Percentiles rank a stretch among this genome's conserved stretches.
phyloP scores from a whole-genome alignment of 228 moss, liverwort and hornwort genomes.

The Sphagnum fallax region DNA sequence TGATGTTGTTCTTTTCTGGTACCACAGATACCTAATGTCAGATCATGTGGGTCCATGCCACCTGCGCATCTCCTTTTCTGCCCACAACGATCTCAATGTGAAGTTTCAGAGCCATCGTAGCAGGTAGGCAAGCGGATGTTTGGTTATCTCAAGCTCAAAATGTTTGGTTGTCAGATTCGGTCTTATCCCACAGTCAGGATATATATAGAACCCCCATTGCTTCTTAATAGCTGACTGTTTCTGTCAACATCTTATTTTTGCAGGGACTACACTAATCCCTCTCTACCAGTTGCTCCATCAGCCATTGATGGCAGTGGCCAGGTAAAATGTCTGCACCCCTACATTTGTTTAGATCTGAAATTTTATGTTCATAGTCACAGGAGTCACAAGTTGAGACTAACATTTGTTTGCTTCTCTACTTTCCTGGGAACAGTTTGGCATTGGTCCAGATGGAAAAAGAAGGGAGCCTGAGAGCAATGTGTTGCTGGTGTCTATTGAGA shows the following conservation, averaged over 20 bases:
- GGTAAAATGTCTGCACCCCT: slow-evolving; percentile 23
- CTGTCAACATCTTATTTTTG: neutral
- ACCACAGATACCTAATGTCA: slow-evolving; percentile 74
- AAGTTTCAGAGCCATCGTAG: slow-evolving; percentile 99
- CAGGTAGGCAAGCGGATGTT: slow-evolving; percentile 37
- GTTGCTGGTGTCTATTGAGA: slow-evolving; percentile 88
- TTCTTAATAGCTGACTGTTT: neutral
- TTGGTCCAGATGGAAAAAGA: slow-evolving; percentile 94
- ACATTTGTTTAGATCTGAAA: neutral
- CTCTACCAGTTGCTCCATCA: slow-evolving; percentile 93
- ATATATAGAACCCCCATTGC: neutral
- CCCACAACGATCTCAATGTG: slow-evolving; percentile 96
- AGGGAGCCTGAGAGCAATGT: slow-evolving; percentile 99
- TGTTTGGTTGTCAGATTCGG: neutral
- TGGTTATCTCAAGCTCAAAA: too few species aligned
- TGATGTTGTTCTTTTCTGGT: neutral
- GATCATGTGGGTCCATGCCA: slow-evolving; percentile 96
- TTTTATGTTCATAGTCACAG: neutral
- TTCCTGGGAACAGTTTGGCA: slow-evolving; percentile 58
- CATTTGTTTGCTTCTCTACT: neutral
- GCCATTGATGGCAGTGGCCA: slow-evolving; percentile 94
- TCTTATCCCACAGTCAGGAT: neutral
- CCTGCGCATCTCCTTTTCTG: slow-evolving; percentile 94
- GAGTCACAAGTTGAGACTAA: neutral
- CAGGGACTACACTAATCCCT: slow-evolving; percentile 98